Evolutionary conservation across 169 alveolate genomes (phyloP), one percentile per base, ranked within the genome.

Genomic region (Ichthyophthirius multifiliis): DNA sequence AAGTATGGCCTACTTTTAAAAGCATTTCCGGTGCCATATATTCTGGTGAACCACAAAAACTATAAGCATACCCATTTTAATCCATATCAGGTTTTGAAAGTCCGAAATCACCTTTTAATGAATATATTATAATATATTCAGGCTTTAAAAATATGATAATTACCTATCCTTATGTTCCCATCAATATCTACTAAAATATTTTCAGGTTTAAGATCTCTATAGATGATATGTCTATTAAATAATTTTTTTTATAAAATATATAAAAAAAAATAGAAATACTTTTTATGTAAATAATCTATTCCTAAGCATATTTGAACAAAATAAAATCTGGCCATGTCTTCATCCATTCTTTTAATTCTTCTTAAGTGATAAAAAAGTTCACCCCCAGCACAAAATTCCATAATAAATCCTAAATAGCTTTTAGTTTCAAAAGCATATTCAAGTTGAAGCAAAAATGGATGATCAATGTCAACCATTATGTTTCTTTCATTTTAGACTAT

Each of bases 11-110:
- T 20, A 84, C 84, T 62, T 88, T 89, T 65, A 79, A 76, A 7
- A 94, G 79, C 93, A 94, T 94, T 75, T 94, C 97, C 16, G 97
- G 97, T 27, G 95, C 91, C 93, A 94, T 90, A 80, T 94, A 94
- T 39, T 93, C 97, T 27, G 95, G 95, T 1, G 93, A 83, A 7
- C 97, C 97, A 73, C 97, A 94, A 83, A 94, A 94, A 43, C 94
- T 87, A 77, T 83, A 82, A 0, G 94, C 88, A 43, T 76, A 46
- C n/a, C 80, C 73, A 32, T 79, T 85, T 46, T 43, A n/a, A 20
- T 43, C 44, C 81, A 71, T 73, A 71, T 71, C 77, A 47, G 75
- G 73, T 74, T 93, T 93, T 18, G 94, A 84, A 27, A 93, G 87
- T 7, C 97, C 97, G 75, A 93, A 93, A 67, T 93, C 97, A n/a